phyloP scores from a whole-genome alignment of 805 yeast species.

The Wickerhamiella sergipiensis region DNA sequence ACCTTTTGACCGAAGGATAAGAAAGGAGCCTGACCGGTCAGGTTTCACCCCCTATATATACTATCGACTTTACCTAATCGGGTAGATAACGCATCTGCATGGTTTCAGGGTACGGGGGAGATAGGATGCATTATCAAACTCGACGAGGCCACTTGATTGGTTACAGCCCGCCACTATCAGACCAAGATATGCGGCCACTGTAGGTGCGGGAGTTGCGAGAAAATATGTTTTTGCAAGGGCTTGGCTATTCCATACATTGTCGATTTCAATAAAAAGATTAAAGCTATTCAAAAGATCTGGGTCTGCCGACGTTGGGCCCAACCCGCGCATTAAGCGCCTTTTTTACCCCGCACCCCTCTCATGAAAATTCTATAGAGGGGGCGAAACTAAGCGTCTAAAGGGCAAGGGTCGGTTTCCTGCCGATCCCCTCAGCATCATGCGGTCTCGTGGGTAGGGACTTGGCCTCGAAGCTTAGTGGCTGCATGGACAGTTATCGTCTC shows the following conservation, averaged over 20 bases:
- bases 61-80: background rate
- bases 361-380: background rate
- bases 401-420: background rate
- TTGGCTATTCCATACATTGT: background rate
- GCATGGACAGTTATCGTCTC: background rate
- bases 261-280: background rate
- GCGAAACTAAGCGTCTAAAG: background rate
- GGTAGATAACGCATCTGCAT: background rate
- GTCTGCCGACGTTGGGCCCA: background rate
- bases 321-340: background rate
- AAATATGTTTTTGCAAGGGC: background rate
- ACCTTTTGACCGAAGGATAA: background rate
- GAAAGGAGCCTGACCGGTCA: background rate
- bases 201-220: background rate
- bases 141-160: background rate
- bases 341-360: background rate
- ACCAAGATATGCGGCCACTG: background rate
- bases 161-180: background rate
- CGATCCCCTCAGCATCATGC: background rate
- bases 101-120: background rate
- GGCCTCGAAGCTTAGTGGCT: background rate
- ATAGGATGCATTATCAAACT: background rate
- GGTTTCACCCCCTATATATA: background rate
- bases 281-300: background rate
- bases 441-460: background rate